Conservation (phyloP, 2,329 filamentous ascomycete genomes). For the Talaromyces sp. region DNA sequence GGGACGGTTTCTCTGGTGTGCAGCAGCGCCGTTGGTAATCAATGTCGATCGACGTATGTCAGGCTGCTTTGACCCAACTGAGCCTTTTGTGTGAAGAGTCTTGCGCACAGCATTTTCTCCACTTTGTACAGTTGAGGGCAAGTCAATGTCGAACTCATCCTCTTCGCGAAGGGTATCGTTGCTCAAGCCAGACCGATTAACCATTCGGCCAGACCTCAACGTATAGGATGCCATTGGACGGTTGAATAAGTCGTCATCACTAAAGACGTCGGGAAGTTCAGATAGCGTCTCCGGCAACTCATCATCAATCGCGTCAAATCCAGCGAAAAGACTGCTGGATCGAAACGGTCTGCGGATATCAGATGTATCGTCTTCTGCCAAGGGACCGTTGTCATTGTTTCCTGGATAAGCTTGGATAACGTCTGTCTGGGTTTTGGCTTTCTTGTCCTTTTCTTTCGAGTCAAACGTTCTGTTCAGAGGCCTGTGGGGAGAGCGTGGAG, state of each 20-base stretch:
- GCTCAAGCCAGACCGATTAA: slow-evolving; percentile 35
- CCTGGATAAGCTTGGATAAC: slow-evolving; percentile 67
- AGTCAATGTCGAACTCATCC: slow-evolving; percentile 35
- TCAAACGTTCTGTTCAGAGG: slow-evolving; percentile 26
- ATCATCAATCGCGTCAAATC: slow-evolving; percentile 67
- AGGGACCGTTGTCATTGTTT: slow-evolving; percentile 74
- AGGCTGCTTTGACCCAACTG: slow-evolving; percentile 48
- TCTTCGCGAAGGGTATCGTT: slow-evolving; percentile 35
- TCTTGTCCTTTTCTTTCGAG: slow-evolving; percentile 43
- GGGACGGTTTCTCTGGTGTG: slow-evolving; percentile 62
- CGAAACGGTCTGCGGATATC: slow-evolving; percentile 67
- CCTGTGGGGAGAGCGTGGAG: slow-evolving; percentile 32
- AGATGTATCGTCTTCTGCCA: slow-evolving; percentile 56
- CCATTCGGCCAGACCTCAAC: slow-evolving; percentile 41
- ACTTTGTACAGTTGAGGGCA: slow-evolving; percentile 19
- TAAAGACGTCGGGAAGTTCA: slow-evolving; percentile 34
- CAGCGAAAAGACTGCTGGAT: slow-evolving; percentile 80
- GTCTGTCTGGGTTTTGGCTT: slow-evolving; percentile 31
- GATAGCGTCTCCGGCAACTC: slow-evolving; percentile 26
- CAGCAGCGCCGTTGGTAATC: slow-evolving; percentile 72
- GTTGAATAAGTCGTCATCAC: slow-evolving; percentile 44
- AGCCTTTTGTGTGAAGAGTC: slow-evolving; percentile 37
- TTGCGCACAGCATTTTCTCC: slow-evolving; percentile 20
- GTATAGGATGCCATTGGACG: slow-evolving; percentile 45
- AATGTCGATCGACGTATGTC: slow-evolving; percentile 74